Evolutionary conservation across 345 rosid species (phyloP).

Genomic region (Aquilaria malaccensis): DNA sequence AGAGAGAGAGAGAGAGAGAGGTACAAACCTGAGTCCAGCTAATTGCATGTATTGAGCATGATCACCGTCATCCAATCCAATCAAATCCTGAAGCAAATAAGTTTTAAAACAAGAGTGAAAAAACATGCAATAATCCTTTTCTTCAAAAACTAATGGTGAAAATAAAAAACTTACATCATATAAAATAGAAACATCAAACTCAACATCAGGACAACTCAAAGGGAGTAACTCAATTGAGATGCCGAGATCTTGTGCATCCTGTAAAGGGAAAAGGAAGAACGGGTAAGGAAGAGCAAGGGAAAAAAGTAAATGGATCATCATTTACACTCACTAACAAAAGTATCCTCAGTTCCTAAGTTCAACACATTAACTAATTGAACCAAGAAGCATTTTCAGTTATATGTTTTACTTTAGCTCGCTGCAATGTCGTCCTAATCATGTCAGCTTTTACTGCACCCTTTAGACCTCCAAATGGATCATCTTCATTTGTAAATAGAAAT

Average conservation of each 20-base stretch:
- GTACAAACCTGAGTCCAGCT: constrained; percentile 55
- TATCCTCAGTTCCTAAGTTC: too few relatives aligned
- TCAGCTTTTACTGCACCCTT: constrained; percentile 69
- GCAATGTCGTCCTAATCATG: constrained; percentile 86
- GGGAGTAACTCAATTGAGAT: constrained; percentile 92
- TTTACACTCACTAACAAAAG: neutral
- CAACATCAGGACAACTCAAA: constrained; percentile 51
- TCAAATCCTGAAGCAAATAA: constrained; percentile 54
- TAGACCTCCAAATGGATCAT: constrained; percentile 83
- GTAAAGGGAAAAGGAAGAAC: constrained; percentile 16
- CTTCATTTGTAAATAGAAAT: constrained; percentile 84
- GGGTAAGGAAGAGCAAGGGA: neutral
- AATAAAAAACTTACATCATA: constrained; percentile 44
- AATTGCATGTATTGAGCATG: constrained; percentile 52
- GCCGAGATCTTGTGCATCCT: constrained; percentile 98
- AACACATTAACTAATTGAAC: neutral
- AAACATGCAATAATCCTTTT: neutral
- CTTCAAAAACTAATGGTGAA: constrained; percentile 13
- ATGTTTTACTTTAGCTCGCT: constrained; percentile 77
- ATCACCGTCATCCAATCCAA: constrained; percentile 65
- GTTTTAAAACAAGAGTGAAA: neutral
- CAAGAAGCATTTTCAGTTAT: constrained; percentile 10
- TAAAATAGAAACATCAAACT: constrained; percentile 56
- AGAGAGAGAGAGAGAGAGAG: neutral
- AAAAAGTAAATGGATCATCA: neutral